Evolutionary conservation across 257 asterid species (phyloP).

Genomic region (Solanum sitiens): DNA sequence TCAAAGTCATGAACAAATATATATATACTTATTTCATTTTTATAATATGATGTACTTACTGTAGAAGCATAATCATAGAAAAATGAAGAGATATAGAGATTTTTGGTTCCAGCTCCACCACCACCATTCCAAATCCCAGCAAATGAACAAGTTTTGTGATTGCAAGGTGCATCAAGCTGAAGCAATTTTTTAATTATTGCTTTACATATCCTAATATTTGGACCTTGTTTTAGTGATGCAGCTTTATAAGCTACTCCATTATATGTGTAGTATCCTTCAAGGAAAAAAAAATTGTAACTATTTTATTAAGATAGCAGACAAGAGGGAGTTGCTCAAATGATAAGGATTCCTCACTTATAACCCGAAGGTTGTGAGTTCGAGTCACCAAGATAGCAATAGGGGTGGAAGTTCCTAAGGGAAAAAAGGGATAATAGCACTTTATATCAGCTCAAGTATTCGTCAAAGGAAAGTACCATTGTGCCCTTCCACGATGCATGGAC

Average conservation of each 20-base stretch:
- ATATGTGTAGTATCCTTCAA: slow-evolving; percentile 11
- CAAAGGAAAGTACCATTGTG: not conserved
- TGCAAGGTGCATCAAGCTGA: slow-evolving; percentile 1
- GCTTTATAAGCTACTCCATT: slow-evolving; percentile 3
- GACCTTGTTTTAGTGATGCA: slow-evolving; percentile 1
- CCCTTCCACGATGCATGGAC: not conserved
- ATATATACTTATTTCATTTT: not conserved
- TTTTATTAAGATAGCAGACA: not conserved
- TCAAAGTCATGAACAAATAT: too few species aligned
- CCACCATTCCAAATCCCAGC: slow-evolving; percentile 27
- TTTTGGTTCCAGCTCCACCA: slow-evolving; percentile 1
- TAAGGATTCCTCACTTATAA: too few species aligned
- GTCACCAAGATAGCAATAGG: too few species aligned
- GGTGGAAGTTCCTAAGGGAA: too few species aligned
- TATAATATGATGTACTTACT: not conserved
- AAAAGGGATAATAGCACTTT: not conserved
- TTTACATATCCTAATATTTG: slow-evolving; percentile 2
- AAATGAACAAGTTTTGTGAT: slow-evolving; percentile 10
- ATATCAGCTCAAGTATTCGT: not conserved
- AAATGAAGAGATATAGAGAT: slow-evolving; percentile 9
- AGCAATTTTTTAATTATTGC: not conserved
- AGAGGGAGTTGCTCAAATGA: too few species aligned
- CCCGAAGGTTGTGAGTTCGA: too few species aligned
- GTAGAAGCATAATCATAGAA: slow-evolving; percentile 6
- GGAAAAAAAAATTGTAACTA: not conserved